Conservation (phyloP, 805 yeast species). For the Phaffomyces antillensis region DNA sequence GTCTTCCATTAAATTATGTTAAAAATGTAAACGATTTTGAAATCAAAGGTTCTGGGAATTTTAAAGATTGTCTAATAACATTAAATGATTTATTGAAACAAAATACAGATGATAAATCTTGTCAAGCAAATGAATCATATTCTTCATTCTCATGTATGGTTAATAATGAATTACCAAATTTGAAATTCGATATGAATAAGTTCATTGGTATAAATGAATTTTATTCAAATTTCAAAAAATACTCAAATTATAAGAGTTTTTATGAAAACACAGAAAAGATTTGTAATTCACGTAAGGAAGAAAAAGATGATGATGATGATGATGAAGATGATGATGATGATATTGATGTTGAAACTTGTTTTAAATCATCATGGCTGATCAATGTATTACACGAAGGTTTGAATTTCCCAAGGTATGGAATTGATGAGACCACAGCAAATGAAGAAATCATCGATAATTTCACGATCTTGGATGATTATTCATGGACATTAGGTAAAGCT, state of each 20-base stretch:
- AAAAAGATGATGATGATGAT: conserved; percentile 3
- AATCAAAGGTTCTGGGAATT: conserved; percentile 48
- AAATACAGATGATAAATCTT: conserved; percentile 17
- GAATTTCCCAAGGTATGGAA: conserved; percentile 48
- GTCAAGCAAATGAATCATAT: conserved; percentile 14
- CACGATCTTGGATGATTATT: conserved; percentile 37
- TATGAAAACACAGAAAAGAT: conserved; percentile 36
- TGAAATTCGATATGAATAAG: conserved; percentile 48
- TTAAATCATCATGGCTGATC: conserved; percentile 53
- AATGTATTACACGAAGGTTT: conserved; percentile 52
- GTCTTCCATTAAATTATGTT: conserved; percentile 42
- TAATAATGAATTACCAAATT: conserved; percentile 45
- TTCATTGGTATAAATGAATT: conserved; percentile 64
- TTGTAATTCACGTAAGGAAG: conserved; percentile 30
- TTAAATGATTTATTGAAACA: conserved; percentile 38
- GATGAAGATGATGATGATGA: conserved; percentile 29
- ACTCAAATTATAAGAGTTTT: conserved; percentile 33
- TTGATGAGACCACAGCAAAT: conserved; percentile 24
- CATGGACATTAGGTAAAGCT: conserved; percentile 59
- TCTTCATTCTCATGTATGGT: conserved; percentile 39
- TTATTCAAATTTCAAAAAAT: conserved; percentile 52
- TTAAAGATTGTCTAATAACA: conserved; percentile 36
- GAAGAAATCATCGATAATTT: conserved; percentile 27
- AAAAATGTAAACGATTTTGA: conserved; percentile 13
- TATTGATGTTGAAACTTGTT: conserved; percentile 49